Conservation (phyloP, 2,329 filamentous ascomycete species). For the Monosporascus sp. region DNA sequence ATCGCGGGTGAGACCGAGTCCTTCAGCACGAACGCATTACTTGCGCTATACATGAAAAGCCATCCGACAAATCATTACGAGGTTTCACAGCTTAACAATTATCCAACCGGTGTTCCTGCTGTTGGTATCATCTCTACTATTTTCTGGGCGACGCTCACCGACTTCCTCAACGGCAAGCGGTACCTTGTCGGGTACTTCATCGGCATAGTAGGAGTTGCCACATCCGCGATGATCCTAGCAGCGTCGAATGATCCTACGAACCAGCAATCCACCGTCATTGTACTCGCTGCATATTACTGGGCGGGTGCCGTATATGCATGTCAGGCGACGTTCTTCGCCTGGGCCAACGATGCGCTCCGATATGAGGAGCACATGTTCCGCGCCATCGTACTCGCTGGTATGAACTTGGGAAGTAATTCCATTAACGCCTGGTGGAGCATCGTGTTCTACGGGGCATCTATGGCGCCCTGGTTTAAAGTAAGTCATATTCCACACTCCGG, state of each 20-base stretch:
- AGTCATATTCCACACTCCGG: constrained; percentile 22
- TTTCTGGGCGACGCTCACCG: constrained; percentile 65
- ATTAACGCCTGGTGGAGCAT: constrained; percentile 72
- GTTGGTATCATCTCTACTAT: constrained; percentile 56
- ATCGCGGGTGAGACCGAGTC: constrained; percentile 68
- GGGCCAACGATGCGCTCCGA: constrained; percentile 66
- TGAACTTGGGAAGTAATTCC: constrained; percentile 65
- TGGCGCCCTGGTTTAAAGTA: constrained; percentile 61
- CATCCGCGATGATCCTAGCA: constrained; percentile 56
- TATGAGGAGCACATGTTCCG: constrained; percentile 58
- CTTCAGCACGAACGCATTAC: constrained; percentile 59
- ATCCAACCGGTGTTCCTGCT: constrained; percentile 51
- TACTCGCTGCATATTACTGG: constrained; percentile 65
- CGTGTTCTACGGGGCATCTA: constrained; percentile 61
- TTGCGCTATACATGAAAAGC: constrained; percentile 44
- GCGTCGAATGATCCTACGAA: constrained; percentile 36
- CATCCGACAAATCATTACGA: constrained; percentile 38
- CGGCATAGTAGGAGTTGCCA: constrained; percentile 56
- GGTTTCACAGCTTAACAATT: constrained; percentile 48
- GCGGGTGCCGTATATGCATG: constrained; percentile 66
- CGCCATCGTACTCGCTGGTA: constrained; percentile 63
- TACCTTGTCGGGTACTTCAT: constrained; percentile 65
- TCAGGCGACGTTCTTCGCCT: constrained; percentile 70
- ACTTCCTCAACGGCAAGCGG: constrained; percentile 56
- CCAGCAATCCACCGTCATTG: constrained; percentile 39